Evolutionary conservation across 2,329 filamentous ascomycete genomes (phyloP), one percentile per base, ranked within the genome.

Genomic region (Didymella exigua): DNA sequence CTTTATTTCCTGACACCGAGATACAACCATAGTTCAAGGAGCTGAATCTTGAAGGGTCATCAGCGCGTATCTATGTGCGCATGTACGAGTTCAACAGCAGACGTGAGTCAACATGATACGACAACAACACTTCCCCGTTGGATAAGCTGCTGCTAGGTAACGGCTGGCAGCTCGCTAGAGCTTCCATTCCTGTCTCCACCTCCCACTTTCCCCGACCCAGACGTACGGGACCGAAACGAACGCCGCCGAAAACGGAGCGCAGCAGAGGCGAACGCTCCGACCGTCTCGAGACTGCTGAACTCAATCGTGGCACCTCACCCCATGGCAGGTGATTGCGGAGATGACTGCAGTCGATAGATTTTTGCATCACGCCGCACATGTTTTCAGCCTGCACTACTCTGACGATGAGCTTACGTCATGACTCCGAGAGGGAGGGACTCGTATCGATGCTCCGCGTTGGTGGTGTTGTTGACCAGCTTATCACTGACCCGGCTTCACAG

Each of bases 171-270:
- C 45, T 49, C 52, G 52, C 45, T 50, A 46, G 23, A 55, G 10
- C 46, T 49, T 38, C 52, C 41, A 29, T 45, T 44, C 36, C 27
- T 23, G 46, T 42, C 42, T 30, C 52, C 52, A 45, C 52, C 45
- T 49, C 46, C 46, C 52, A 49, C 29, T 31, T 41, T 55, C 47
- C 46, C 52, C 52, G 52, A 46, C 40, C 52, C 52, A 49, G 52
- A 41, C 14, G 18, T 21, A 13, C 8, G 52, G 52, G 45, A 34
- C 40, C 26, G 21, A 30, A 38, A 41, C 40, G 13, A 34, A n/a
- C 34, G 42, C 42, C 36, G 34, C 38, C 40, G 41, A 29, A 30
- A 49, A 49, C 40, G 41, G 47, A 50, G 52, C 36, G 42, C 52
- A 41, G 41, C 30, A 47, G 19, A 38, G 37, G 18, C 36, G 37